Base-by-base conservation (phyloP, 2,329 filamentous ascomycete genomes). In the Coniochaeta ligniaria region DNA sequence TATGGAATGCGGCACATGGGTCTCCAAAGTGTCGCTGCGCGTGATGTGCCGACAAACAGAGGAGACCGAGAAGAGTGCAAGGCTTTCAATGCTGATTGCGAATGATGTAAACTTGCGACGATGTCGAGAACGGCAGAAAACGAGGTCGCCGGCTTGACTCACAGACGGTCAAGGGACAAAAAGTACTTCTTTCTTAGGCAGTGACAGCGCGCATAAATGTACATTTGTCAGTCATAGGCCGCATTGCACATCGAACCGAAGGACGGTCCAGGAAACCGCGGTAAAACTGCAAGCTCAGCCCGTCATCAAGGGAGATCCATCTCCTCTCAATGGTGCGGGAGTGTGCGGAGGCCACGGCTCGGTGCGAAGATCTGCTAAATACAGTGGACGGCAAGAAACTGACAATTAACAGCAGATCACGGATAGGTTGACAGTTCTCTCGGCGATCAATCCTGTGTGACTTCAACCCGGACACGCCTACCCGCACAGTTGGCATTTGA, bases 1-100 rank as follows among this genome's bases (percentile, higher is more conserved):
- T 22, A 22, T 57, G 54, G 54, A 57, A 57, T 57, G 54, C 54
- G 54, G n/a, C 31, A 36, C 54, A 57, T 24, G 54, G 35, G 17
- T 24, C 12, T 52, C 24, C 47, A 31, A 31, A 11, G 43, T 41
- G 24, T 2, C n/a, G 9, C 20, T 12, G 24, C 24, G 3, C 28
- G 28, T 36, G 35, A 9, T 36, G 14, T 47, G 43, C 4, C 20
- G 43, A 24, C 43, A 47, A 47, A 22, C n/a, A 24, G n/a, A 43
- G 20, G n/a, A 12, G 4, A 47, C 22, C 20, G 43, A n/a, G 35
- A 14, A 14, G 5, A 9, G 35, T 14, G 35, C 6, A 5, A 36
- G 35, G 7, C 12, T 36, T 36, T 36, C 35, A 36, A 9, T 9
- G 35, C 35, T 36, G 35, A 12, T 36, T 41, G 38, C 38, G 38